Evolutionary conservation across 768 basidiomycete species (phyloP).

Genomic region (Mycena maculata): DNA sequence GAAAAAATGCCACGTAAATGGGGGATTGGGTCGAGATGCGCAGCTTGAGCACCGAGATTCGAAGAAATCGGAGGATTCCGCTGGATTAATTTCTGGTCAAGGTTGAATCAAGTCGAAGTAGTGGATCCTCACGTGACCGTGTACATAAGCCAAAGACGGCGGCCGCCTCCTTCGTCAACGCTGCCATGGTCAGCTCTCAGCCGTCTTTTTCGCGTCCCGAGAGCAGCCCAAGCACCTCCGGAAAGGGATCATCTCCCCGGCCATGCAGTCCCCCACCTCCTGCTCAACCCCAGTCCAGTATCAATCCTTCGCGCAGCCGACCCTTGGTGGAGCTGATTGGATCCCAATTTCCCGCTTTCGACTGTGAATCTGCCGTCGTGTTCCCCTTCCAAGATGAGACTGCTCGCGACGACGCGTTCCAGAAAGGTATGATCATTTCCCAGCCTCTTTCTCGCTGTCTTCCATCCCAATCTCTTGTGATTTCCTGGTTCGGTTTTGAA

Average conservation of each 20-base stretch:
- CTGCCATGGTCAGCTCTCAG: constrained; percentile 21
- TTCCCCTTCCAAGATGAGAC: constrained; percentile 50
- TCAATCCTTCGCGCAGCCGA: constrained; percentile 1
- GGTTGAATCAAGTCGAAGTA: too few species aligned
- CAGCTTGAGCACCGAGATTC: too few species aligned
- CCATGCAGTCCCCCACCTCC: constrained; percentile 19
- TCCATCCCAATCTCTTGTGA: background rate
- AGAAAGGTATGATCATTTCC: constrained; percentile 47
- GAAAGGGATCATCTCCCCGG: constrained; percentile 16
- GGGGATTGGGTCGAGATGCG: too few species aligned
- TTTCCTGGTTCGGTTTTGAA: background rate
- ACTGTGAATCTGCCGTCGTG: constrained; percentile 43
- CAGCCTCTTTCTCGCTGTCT: background rate
- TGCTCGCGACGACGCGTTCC: constrained; percentile 41
- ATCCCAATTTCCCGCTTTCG: constrained; percentile 42
- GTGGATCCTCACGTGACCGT: constrained; percentile 25
- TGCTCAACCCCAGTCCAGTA: constrained; percentile 19
- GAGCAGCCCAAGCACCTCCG: constrained; percentile 14
- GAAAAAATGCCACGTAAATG: too few species aligned
- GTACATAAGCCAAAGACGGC: background rate
- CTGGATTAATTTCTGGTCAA: too few species aligned
- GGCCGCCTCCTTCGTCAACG: background rate
- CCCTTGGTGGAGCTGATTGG: constrained; percentile 38
- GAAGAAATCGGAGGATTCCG: too few species aligned
- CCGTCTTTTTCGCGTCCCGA: background rate